Evolutionary conservation across 306 rosid genomes (phyloP).

Genomic region (Acmispon strigosus): DNA sequence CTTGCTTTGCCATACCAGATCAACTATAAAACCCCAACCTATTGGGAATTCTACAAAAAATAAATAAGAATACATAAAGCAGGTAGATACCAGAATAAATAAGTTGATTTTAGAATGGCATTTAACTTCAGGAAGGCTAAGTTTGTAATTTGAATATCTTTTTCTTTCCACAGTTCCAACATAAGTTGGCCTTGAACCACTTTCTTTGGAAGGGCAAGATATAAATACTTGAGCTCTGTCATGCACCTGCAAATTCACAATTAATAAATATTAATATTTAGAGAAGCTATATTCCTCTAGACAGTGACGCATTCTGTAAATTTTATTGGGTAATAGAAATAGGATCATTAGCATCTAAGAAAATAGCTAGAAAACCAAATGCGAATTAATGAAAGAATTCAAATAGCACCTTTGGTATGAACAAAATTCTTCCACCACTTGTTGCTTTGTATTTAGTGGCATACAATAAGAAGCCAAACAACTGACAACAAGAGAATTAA

Average conservation of each 20-base stretch:
- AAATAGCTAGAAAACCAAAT: not conserved
- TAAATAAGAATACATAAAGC: not conserved
- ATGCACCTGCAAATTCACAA: slow-evolving; percentile 56
- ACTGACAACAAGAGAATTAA: slow-evolving; percentile 45
- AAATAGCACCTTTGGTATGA: slow-evolving; percentile 53
- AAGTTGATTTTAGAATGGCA: slow-evolving; percentile 54
- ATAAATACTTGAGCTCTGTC: slow-evolving; percentile 94
- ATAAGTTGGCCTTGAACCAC: slow-evolving; percentile 43
- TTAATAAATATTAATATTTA: slow-evolving; percentile 14
- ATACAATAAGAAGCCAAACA: slow-evolving; percentile 74
- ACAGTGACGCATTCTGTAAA: not conserved
- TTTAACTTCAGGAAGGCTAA: slow-evolving; percentile 52
- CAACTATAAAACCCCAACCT: not conserved
- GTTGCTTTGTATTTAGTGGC: slow-evolving; percentile 48
- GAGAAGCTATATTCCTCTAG: slow-evolving; percentile 7
- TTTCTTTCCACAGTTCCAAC: slow-evolving; percentile 53
- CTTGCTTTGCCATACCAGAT: not conserved
- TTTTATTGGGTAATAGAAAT: not conserved
- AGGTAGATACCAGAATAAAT: slow-evolving; percentile 55
- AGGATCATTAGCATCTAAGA: not conserved
- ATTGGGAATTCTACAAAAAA: not conserved
- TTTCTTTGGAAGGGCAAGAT: slow-evolving; percentile 50
- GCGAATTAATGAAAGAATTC: not conserved
- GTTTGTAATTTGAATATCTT: slow-evolving; percentile 58
- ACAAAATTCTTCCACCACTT: slow-evolving; percentile 41